phyloP scores from a whole-genome alignment of 345 rosid species.

The Sonneratia caseolaris region DNA sequence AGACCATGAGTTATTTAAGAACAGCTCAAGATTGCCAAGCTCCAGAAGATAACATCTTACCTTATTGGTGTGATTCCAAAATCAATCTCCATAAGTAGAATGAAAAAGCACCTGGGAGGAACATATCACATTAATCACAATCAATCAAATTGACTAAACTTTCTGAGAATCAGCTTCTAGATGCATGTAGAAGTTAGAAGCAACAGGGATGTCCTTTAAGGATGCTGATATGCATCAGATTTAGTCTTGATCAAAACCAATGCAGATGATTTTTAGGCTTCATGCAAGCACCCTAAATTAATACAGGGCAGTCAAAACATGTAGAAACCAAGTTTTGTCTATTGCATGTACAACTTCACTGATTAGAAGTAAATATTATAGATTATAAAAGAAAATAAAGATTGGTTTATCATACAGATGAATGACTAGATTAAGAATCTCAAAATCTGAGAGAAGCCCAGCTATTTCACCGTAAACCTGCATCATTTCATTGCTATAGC shows the following conservation, averaged over 20 bases:
- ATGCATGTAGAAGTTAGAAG: not conserved
- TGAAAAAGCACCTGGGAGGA: conserved; percentile 71
- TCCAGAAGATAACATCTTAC: conserved; percentile 16
- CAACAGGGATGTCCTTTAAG: not conserved
- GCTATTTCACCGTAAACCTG: conserved; percentile 54
- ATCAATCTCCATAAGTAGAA: conserved; percentile 65
- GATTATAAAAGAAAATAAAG: not conserved
- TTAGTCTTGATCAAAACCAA: not conserved
- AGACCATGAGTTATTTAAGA: not conserved
- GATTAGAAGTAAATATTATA: not conserved
- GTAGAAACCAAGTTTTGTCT: not conserved
- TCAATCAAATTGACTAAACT: not conserved
- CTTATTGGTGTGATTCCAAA: conserved; percentile 89
- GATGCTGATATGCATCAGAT: not conserved
- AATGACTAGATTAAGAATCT: conserved; percentile 60
- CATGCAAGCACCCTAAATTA: not conserved
- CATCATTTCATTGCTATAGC: conserved; percentile 16
- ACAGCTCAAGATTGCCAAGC: not conserved
- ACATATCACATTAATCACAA: not conserved
- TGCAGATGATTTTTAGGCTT: not conserved
- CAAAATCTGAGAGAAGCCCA: conserved; percentile 67
- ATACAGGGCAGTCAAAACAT: not conserved
- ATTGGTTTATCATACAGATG: not conserved
- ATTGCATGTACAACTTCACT: not conserved
- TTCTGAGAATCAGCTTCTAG: not conserved